Base-by-base conservation (phyloP, 2,329 filamentous ascomycete genomes). In the Dothiorella sarmentorum region DNA sequence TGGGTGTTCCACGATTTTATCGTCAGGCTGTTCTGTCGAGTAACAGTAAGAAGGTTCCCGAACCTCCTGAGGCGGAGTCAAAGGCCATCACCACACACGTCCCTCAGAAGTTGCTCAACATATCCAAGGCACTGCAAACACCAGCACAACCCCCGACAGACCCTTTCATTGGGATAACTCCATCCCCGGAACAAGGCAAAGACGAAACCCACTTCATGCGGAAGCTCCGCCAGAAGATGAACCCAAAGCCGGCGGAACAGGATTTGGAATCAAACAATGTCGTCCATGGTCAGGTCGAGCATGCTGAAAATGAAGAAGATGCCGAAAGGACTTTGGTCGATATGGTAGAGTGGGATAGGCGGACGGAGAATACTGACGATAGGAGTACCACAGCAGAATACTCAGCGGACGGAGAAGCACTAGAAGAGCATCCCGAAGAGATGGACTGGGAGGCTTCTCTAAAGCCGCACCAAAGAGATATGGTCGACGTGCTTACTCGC, bases 31-130 rank as follows among this genome's bases (percentile, higher is more conserved):
- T 71, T 11, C 61, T 76, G 10, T 75, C 74, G 1, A 76, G 74
- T 64, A 77, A 77, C 53, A 71, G 65, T 38, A 79, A 68, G 69
- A 75, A 60, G 63, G 65, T 68, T 64, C 78, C 67, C 71, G 75
- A 62, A 66, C 76, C 72, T 18, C 75, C 75, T 24, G 63, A 65
- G 37, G 71, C 69, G 43, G 69, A 70, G 4, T 76, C 75, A 5
- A 71, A 64, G 37, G 73, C 74, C 7, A 73, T 68, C 63, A 81
- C 68, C 61, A 70, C 62, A 57, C 73, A 73, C 57, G 68, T 66
- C 17, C 62, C 69, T 40, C 56, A 56, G 11, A 57, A 63, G 4
- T n/a, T 45, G 29, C 22, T 59, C 18, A 24, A 22, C 4, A 35
- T 18, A 6, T 51, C 45, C 9, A 42, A 26, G 17, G 26, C 37